Conservation (phyloP, 305 asterid species). For the Solanum aculeatissimum region DNA sequence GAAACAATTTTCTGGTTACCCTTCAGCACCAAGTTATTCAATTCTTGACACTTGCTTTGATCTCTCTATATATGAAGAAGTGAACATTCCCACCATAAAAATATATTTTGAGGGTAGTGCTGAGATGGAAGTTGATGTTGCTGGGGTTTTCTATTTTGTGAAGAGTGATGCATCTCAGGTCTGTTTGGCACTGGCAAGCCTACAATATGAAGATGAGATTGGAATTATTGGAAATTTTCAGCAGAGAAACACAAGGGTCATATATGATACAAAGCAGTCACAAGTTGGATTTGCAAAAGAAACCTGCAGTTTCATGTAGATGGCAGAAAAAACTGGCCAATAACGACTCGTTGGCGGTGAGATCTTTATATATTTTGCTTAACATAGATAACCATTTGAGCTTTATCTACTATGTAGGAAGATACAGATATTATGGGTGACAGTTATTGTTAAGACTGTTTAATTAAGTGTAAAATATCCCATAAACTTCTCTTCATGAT, state of each 20-base stretch:
- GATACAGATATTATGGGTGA: background rate
- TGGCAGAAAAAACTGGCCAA: background rate
- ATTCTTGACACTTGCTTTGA: conserved; percentile 79
- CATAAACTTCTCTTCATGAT: background rate
- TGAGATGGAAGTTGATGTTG: conserved; percentile 55
- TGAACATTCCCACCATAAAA: conserved; percentile 49
- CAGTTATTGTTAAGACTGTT: background rate
- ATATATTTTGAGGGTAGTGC: conserved; percentile 55
- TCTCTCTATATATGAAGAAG: conserved; percentile 54
- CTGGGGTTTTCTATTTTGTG: conserved; percentile 58
- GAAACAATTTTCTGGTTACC: conserved; percentile 69
- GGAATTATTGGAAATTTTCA: conserved; percentile 92
- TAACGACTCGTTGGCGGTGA: background rate
- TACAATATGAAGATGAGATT: conserved; percentile 46
- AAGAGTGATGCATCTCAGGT: conserved; percentile 71
- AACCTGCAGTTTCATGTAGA: conserved; percentile 43
- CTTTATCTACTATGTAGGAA: background rate
- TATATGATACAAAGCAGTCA: conserved; percentile 57
- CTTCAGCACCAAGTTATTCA: conserved; percentile 54
- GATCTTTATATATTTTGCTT: background rate
- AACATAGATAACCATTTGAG: background rate
- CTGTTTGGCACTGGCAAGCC: conserved; percentile 85
- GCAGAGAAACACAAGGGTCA: conserved; percentile 70
- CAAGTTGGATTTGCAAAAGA: conserved; percentile 81
- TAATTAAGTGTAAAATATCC: background rate